phyloP scores from a whole-genome alignment of 192 early-diverging fungal genomes.

The Linnemannia schmuckeri region DNA sequence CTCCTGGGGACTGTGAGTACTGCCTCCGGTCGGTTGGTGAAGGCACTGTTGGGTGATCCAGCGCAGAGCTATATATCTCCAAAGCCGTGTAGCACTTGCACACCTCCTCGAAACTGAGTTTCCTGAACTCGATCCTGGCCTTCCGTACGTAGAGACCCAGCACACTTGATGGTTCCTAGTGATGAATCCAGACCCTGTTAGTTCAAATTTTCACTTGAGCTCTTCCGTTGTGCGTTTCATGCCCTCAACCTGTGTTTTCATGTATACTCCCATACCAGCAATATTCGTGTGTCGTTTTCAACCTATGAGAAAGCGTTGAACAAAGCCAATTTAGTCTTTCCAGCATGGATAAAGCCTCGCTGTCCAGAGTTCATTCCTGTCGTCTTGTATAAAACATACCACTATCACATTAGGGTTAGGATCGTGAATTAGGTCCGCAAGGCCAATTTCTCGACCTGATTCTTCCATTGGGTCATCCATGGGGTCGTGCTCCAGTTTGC shows the following conservation, averaged over 20 bases:
- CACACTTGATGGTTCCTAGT: slow-evolving; percentile 49
- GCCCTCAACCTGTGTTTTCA: neutral
- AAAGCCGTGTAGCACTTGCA: slow-evolving; percentile 39
- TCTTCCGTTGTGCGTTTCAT: neutral
- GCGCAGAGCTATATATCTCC: slow-evolving; percentile 33
- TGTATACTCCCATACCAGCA: neutral
- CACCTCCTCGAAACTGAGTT: slow-evolving; percentile 34
- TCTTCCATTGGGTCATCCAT: neutral
- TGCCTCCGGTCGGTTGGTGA: neutral
- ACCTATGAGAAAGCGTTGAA: neutral
- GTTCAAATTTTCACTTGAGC: neutral
- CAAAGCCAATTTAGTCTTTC: neutral
- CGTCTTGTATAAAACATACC: neutral
- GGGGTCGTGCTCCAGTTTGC: slow-evolving; percentile 15
- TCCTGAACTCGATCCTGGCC: slow-evolving; percentile 51
- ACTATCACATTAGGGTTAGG: too few relatives aligned
- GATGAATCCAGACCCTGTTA: neutral
- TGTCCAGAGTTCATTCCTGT: neutral
- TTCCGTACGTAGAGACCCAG: slow-evolving; percentile 58
- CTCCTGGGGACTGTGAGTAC: neutral
- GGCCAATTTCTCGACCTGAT: slow-evolving; percentile 11
- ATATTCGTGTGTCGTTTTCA: neutral
- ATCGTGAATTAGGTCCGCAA: slow-evolving; percentile 10
- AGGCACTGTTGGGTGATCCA: neutral
- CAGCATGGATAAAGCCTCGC: neutral